Percentiles rank a stretch among this genome's conserved stretches.
phyloP scores from a whole-genome alignment of 1,139 yeast genomes.

The Hansenula sp. region DNA sequence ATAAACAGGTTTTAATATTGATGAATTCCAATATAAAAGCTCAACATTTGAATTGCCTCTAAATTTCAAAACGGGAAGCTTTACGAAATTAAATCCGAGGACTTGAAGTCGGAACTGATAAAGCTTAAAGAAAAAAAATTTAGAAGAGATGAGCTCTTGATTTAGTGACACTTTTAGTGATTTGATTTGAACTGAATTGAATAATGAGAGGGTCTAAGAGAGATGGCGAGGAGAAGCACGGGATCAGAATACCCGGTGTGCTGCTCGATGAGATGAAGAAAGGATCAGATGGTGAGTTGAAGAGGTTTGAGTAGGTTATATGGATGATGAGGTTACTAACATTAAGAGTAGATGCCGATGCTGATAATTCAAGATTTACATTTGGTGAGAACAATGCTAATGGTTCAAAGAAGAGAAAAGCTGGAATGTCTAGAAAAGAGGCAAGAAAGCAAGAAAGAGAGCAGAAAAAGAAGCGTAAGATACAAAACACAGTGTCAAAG shows the following conservation, averaged over 20 bases:
- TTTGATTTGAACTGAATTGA: too few relatives aligned
- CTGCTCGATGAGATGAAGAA: slow-evolving; percentile 58
- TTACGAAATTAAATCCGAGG: too few relatives aligned
- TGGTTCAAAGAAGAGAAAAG: slow-evolving; percentile 28
- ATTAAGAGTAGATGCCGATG: slow-evolving; percentile 3
- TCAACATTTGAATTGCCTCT: neutral
- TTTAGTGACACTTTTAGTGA: too few relatives aligned
- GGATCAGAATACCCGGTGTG: slow-evolving; percentile 62
- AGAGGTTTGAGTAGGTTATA: too few relatives aligned
- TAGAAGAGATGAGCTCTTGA: slow-evolving; percentile 11
- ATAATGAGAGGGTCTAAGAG: slow-evolving; percentile 1
- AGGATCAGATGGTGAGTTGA: too few relatives aligned
- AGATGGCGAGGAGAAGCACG: slow-evolving; percentile 29
- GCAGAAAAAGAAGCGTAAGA: slow-evolving; percentile 33
- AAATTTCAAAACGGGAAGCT: too few relatives aligned
- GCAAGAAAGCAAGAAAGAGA: slow-evolving; percentile 52
- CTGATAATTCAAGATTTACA: slow-evolving; percentile 27
- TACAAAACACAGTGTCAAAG: slow-evolving; percentile 22
- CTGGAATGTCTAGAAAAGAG: slow-evolving; percentile 45
- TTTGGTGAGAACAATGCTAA: slow-evolving; percentile 3
- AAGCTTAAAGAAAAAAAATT: slow-evolving; percentile 7
- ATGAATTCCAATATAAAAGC: too few relatives aligned
- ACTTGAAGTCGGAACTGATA: too few relatives aligned
- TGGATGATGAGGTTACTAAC: neutral
- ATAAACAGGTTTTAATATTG: too few relatives aligned